These are phyloP conservation scores for Lathyrus sativus DNA, from an alignment of 306 rosid species.

Conservation along the genomic window DNA sequence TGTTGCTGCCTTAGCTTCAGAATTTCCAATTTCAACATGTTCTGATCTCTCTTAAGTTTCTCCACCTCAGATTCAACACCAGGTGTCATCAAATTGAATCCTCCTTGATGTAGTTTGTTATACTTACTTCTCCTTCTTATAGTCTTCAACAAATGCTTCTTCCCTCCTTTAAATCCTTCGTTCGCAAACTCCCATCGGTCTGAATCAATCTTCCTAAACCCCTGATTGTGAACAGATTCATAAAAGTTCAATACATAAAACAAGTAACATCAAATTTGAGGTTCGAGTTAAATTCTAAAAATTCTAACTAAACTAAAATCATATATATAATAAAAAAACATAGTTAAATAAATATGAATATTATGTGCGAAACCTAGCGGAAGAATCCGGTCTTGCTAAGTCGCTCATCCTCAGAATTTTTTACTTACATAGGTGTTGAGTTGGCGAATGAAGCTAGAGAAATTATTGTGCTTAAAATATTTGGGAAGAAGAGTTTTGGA, in stretches of 20 bases:
- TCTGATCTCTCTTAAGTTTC: slow-evolving; percentile 65
- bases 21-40: slow-evolving; percentile 58
- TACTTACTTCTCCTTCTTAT: slow-evolving; percentile 72
- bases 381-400: no score
- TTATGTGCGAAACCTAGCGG: no score
- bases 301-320: no score
- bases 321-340: no score
- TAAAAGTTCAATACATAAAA: background rate
- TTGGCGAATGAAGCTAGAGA: slow-evolving; percentile 98
- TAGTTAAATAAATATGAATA: no score
- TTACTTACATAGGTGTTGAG: slow-evolving; percentile 84
- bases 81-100: slow-evolving; percentile 41
- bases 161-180: slow-evolving; percentile 83
- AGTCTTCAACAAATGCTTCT: slow-evolving; percentile 80
- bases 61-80: slow-evolving; percentile 61
- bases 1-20: slow-evolving; percentile 65
- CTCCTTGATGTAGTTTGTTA: slow-evolving; percentile 49
- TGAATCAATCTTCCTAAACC: slow-evolving; percentile 83
- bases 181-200: slow-evolving; percentile 96
- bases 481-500: slow-evolving; percentile 71
- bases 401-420: no score
- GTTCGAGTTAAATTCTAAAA: no score
- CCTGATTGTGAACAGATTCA: slow-evolving; percentile 44
- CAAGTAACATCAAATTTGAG: no score
- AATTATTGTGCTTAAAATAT: slow-evolving; percentile 80